Evolutionary conservation across 2,329 filamentous ascomycete species (phyloP).

Genomic region (Sclerotinia glacialis): DNA sequence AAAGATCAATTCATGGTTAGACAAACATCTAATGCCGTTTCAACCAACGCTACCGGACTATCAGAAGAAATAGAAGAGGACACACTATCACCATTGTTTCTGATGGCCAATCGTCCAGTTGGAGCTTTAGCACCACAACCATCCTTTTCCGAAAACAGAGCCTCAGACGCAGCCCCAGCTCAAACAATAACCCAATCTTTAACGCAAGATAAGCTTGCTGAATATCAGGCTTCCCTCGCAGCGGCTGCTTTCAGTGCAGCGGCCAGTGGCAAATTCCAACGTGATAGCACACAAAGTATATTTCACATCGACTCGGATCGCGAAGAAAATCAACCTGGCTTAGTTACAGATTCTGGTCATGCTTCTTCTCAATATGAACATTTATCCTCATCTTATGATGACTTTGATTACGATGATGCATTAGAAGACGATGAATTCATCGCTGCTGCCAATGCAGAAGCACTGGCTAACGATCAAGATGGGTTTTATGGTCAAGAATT

Average conservation of each 20-base stretch:
- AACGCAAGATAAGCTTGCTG: slow-evolving; percentile 59
- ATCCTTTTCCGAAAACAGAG: slow-evolving; percentile 27
- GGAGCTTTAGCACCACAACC: slow-evolving; percentile 32
- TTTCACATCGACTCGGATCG: slow-evolving; percentile 31
- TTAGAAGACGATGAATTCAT: slow-evolving; percentile 88
- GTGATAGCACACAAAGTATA: slow-evolving; percentile 43
- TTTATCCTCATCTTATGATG: slow-evolving; percentile 42
- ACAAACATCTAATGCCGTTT: slow-evolving; percentile 27
- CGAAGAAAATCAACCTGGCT: slow-evolving; percentile 39
- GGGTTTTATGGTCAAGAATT: slow-evolving; percentile 97
- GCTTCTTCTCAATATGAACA: slow-evolving; percentile 40
- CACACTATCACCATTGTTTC: neutral
- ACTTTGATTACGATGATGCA: slow-evolving; percentile 57
- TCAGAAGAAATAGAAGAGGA: neutral
- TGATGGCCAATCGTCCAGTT: neutral
- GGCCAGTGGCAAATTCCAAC: slow-evolving; percentile 70
- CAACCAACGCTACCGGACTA: slow-evolving; percentile 24
- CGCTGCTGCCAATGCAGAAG: slow-evolving; percentile 91
- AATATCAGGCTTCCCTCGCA: slow-evolving; percentile 81
- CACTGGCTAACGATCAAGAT: slow-evolving; percentile 85
- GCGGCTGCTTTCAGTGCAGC: slow-evolving; percentile 76
- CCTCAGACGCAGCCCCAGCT: neutral
- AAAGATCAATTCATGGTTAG: slow-evolving; percentile 41
- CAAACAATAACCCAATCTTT: slow-evolving; percentile 39
- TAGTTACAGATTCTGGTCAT: slow-evolving; percentile 43